phyloP scores from a whole-genome alignment of 345 rosid genomes.

The Eucalyptus shirleyi region DNA sequence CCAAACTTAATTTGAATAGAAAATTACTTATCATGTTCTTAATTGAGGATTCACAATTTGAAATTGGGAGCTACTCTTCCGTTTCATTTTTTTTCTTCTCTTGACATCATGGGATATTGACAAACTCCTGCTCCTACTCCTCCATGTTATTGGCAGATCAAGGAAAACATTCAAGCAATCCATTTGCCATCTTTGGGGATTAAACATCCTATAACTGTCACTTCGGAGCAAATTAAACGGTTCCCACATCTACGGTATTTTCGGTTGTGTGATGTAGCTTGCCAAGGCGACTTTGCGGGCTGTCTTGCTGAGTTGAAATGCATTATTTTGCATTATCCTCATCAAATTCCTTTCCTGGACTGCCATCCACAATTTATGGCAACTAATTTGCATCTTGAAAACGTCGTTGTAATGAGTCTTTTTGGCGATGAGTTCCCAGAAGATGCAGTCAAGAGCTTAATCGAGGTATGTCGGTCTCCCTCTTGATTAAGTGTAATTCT shows the following conservation, averaged over 20 bases:
- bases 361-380: not conserved
- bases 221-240: not conserved
- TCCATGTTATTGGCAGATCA: not conserved
- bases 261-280: not conserved
- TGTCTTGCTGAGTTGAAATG: not conserved
- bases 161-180: not conserved
- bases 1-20: not conserved
- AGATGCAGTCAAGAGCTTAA: not conserved
- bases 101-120: not conserved
- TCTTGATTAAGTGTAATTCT: not conserved
- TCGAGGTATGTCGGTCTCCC: not conserved
- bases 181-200: not conserved
- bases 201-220: not conserved
- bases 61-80: not conserved
- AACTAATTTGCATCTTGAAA: not conserved
- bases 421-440: not conserved
- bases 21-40: not conserved
- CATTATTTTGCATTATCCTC: not conserved
- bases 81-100: not conserved
- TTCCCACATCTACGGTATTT: not conserved
- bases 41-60: not conserved
- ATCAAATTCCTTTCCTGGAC: not conserved
- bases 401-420: not conserved
- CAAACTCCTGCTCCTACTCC: not conserved
- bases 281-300: not conserved